These are phyloP conservation scores for Strigomonas galati DNA, from an alignment of 208 protist species.

Conservation along the genomic window DNA sequence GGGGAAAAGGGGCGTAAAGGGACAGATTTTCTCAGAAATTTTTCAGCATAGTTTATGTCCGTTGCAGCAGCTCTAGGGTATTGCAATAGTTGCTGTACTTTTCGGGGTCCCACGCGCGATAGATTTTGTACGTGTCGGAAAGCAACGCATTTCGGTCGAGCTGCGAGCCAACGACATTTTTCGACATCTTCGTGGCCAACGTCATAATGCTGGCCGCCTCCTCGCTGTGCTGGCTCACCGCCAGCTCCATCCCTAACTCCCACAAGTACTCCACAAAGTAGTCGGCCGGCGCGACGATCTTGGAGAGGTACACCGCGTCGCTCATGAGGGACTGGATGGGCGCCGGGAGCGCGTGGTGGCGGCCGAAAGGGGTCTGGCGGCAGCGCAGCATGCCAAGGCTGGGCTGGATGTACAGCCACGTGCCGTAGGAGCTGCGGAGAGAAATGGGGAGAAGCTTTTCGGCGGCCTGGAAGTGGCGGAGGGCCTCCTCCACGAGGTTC, in stretches of 20 bases:
- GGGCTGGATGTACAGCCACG: constrained; percentile 63
- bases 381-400: constrained; percentile 56
- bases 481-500: constrained; percentile 32
- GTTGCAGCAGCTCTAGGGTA: constrained; percentile 17
- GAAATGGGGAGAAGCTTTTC: constrained; percentile 32
- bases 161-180: constrained; percentile 24
- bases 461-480: constrained; percentile 43
- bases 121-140: constrained; percentile 42
- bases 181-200: constrained; percentile 33
- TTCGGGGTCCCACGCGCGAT: constrained; percentile 50
- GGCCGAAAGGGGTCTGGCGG: constrained; percentile 22
- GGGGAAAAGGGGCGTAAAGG: no score
- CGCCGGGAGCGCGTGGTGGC: constrained; percentile 10
- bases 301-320: constrained; percentile 51
- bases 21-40: not conserved
- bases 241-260: constrained; percentile 76
- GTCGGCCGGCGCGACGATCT: constrained; percentile 36
- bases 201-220: constrained; percentile 41
- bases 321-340: constrained; percentile 30
- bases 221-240: constrained; percentile 33
- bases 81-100: constrained; percentile 57
- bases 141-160: constrained; percentile 42
- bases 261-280: constrained; percentile 73
- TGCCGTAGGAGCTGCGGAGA: constrained; percentile 35
- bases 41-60: not conserved